Percentiles rank a stretch among this genome's conserved stretches.
phyloP scores from a whole-genome alignment of 257 asterid genomes.

The Galeopsis tetrahit region DNA sequence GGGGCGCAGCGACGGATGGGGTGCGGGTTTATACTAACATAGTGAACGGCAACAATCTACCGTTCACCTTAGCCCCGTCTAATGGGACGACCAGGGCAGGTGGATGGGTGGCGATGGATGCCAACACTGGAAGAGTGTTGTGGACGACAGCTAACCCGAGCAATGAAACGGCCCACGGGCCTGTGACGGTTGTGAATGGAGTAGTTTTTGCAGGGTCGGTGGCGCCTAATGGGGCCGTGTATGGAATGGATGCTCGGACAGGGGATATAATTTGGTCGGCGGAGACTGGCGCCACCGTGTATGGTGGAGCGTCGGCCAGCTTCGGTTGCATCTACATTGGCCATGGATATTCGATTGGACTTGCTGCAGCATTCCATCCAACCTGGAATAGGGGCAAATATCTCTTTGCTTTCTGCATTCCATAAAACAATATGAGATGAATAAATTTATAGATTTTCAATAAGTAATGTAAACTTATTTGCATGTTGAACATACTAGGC shows the following conservation, averaged over 20 bases:
- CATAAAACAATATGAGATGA: neutral
- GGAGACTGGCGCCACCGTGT: conserved; percentile 65
- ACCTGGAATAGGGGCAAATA: conserved; percentile 36
- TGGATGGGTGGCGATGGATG: conserved; percentile 87
- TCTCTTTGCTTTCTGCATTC: conserved; percentile 56
- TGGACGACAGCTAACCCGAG: conserved; percentile 88
- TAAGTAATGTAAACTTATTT: neutral
- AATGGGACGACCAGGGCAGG: conserved; percentile 59
- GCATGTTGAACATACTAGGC: too few species aligned
- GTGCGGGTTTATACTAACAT: conserved; percentile 66
- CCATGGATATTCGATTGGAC: conserved; percentile 62
- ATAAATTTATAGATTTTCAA: neutral
- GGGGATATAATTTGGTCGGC: conserved; percentile 64
- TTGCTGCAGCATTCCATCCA: conserved; percentile 71
- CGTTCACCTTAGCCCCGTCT: conserved; percentile 61
- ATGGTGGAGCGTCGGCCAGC: conserved; percentile 81
- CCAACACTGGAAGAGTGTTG: conserved; percentile 59
- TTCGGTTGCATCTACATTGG: conserved; percentile 77
- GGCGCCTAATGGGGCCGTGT: conserved; percentile 67
- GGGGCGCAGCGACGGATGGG: conserved; percentile 87
- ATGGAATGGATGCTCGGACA: conserved; percentile 70
- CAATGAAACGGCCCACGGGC: conserved; percentile 66
- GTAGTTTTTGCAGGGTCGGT: conserved; percentile 69
- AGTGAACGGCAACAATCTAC: conserved; percentile 45
- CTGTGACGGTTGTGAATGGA: conserved; percentile 66